Evolutionary conservation across 164 flowering plant genomes (phyloP), one percentile per base, ranked within the genome.

Genomic region (Liquidambar formosana): DNA sequence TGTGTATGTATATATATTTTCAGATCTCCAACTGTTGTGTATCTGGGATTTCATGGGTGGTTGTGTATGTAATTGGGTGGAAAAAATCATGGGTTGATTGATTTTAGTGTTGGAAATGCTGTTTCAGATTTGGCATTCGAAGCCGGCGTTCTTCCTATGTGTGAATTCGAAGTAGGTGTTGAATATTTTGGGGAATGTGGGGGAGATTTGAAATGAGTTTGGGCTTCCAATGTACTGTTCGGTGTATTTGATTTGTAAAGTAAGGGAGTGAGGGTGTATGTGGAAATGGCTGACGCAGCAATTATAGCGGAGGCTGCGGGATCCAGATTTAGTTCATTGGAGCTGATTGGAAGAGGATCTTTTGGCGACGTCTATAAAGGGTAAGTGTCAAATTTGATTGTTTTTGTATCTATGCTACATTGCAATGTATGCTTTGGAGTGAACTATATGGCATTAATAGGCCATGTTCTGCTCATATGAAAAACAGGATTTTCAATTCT

Each of bases 351-450:
- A 41, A 82, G 86, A 77, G 99, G 99, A 27, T 95, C 99, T 3
- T 95, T 95, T 68, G 99, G 99, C 0, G 99, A 95, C 64, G 99
- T 95, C 27, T 95, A 86, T 75, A 95, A 90, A 84, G 99, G 92
- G 99, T 93, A 74, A 78, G 83, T 71, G 15, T 44, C 14, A 11
- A 15, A 45, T 23, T 18, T 52, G 3, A 26, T 54, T 51, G 51
- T 8, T 15, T 27, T 47, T 23, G 15, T 16, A 38, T 63, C 52
- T 16, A 59, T 63, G 16, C 10, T 5, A 19, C 38, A 54, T 22
- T 16, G 10, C 8, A 12, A 54, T n/a, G 41, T 33, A 54, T 33
- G 41, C 41, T 33, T 6, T 33, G 41, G 41, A 33, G 6, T 33
- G 41, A 33, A 2, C 41, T 33, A 6, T 33, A 33, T 33, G 6